phyloP scores from a whole-genome alignment of 2,329 filamentous ascomycete species.

The Pleomassaria siparia region DNA sequence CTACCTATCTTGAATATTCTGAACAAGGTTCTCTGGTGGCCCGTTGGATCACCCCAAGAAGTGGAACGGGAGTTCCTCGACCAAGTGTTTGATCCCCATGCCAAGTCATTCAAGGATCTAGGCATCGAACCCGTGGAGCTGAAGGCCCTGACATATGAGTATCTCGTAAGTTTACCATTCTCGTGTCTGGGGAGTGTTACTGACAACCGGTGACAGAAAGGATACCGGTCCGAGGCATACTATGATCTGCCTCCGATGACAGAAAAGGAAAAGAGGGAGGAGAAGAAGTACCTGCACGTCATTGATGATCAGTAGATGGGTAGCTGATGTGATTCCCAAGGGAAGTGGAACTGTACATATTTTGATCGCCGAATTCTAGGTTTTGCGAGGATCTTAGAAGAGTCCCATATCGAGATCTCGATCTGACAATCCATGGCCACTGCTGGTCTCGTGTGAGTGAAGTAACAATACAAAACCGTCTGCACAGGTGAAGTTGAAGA shows the following conservation, averaged over 20 bases:
- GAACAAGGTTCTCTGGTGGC: slow-evolving; percentile 89
- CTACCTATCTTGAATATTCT: slow-evolving; percentile 74
- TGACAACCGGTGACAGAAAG: slow-evolving; percentile 62
- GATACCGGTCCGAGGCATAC: slow-evolving; percentile 82
- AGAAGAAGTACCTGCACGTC: slow-evolving; percentile 96
- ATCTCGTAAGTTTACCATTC: slow-evolving; percentile 66
- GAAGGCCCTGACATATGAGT: slow-evolving; percentile 85
- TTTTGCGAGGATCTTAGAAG: neutral
- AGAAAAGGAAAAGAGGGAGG: slow-evolving; percentile 89
- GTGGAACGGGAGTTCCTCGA: slow-evolving; percentile 92
- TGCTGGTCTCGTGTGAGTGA: no score
- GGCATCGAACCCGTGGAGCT: slow-evolving; percentile 88
- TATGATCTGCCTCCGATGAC: slow-evolving; percentile 94
- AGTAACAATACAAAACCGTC: no score
- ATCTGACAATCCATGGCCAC: neutral
- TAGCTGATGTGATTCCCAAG: neutral
- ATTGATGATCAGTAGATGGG: slow-evolving; percentile 41
- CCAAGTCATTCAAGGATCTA: slow-evolving; percentile 95
- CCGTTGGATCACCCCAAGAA: slow-evolving; percentile 76
- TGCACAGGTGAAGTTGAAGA: no score
- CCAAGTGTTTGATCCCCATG: slow-evolving; percentile 83
- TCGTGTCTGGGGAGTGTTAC: slow-evolving; percentile 13
- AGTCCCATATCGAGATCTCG: slow-evolving; percentile 1
- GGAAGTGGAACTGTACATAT: slow-evolving; percentile 1
- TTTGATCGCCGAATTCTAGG: neutral